phyloP scores from a whole-genome alignment of 805 yeast species.

The Pichia heedii region DNA sequence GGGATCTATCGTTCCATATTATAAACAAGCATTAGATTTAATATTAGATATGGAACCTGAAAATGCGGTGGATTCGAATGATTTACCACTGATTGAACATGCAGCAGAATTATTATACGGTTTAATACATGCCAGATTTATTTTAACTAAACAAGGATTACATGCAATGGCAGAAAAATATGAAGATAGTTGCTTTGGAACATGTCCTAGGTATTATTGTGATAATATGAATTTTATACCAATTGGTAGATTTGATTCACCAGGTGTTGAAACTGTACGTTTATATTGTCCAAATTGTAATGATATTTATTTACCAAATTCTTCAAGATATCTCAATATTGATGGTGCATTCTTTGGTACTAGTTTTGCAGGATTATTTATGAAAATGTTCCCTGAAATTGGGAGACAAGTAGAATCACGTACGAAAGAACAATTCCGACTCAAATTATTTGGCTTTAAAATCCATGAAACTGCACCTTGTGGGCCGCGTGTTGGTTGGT shows the following conservation, averaged over 20 bases:
- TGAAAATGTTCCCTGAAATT: conserved; percentile 86
- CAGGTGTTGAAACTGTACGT: conserved; percentile 87
- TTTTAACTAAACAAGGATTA: conserved; percentile 81
- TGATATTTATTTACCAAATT: conserved; percentile 81
- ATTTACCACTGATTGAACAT: conserved; percentile 71
- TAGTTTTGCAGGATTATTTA: conserved; percentile 85
- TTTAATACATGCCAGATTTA: conserved; percentile 85
- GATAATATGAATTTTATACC: conserved; percentile 87
- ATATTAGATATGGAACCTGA: conserved; percentile 78
- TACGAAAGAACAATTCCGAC: conserved; percentile 50
- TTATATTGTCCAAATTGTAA: conserved; percentile 91
- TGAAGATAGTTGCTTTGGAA: conserved; percentile 81
- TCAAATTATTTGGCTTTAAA: conserved; percentile 82
- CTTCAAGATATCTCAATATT: conserved; percentile 75
- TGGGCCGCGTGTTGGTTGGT: conserved; percentile 97
- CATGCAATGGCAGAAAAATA: conserved; percentile 91
- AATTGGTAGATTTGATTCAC: conserved; percentile 81
- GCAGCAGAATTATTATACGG: conserved; percentile 92
- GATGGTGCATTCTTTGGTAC: conserved; percentile 98
- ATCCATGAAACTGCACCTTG: conserved; percentile 62
- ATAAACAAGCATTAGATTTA: conserved; percentile 84
- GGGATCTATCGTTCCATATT: conserved; percentile 76
- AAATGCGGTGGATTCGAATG: conserved; percentile 48
- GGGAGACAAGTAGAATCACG: conserved; percentile 56
- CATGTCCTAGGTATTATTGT: conserved; percentile 84